Percentiles rank a stretch among this genome's conserved stretches.
Evolutionary conservation across 176 grass and related monocot species (phyloP).

Genomic region (Tuctoria greenei): DNA sequence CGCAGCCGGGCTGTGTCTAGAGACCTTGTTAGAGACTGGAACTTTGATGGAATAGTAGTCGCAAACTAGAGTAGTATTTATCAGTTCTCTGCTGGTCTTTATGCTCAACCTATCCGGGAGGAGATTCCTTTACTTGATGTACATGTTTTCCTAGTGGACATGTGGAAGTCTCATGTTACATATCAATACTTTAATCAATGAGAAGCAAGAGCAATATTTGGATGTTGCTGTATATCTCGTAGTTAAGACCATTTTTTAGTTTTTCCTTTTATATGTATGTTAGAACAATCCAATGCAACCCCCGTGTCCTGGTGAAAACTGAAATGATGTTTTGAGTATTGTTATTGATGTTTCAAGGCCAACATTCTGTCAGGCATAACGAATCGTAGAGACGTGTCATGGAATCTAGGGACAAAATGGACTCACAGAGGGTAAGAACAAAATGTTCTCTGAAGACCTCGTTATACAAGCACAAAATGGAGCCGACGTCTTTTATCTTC

Average conservation of each 20-base stretch:
- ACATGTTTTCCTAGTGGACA: constrained; percentile 41
- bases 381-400: neutral
- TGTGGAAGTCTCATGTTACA: constrained; percentile 19
- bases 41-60: constrained; percentile 67
- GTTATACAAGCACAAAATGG: neutral
- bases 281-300: neutral
- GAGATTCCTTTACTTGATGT: constrained; percentile 36
- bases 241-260: neutral
- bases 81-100: constrained; percentile 10
- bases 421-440: neutral
- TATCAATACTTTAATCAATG: constrained; percentile 22
- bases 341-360: too few relatives aligned
- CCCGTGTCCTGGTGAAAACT: neutral
- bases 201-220: constrained; percentile 4
- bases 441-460: neutral
- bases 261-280: neutral
- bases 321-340: neutral
- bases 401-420: too few relatives aligned
- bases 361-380: neutral
- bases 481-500: neutral
- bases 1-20: constrained; percentile 80
- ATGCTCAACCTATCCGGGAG: constrained; percentile 31
- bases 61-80: constrained; percentile 44
- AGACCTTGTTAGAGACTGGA: constrained; percentile 93
- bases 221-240: neutral